A percentile compares a stretch with the other conserved stretches of the same genome.
phyloP scores from a whole-genome alignment of 441 rosid species.

The Adansonia rubrostipa region DNA sequence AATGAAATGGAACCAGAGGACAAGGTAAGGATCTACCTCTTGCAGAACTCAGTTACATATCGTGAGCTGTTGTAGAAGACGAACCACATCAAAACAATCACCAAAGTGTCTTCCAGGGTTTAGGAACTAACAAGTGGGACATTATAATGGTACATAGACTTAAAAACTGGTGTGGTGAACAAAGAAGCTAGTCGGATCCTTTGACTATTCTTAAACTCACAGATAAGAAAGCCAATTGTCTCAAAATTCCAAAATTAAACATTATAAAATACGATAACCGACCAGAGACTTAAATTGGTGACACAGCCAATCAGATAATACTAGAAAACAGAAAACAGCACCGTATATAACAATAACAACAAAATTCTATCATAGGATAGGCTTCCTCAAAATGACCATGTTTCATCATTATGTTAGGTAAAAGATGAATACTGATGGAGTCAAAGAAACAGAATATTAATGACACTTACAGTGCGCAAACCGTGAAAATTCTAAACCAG shows the following conservation, averaged over 20 bases:
- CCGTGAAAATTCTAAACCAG: background rate
- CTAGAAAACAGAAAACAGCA: background rate
- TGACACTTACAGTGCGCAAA: background rate
- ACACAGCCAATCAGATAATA: background rate
- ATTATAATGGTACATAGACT: constrained; percentile 1
- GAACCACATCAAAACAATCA: constrained; percentile 88
- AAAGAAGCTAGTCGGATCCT: constrained; percentile 11
- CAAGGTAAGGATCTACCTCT: constrained; percentile 51
- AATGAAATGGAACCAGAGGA: constrained; percentile 16
- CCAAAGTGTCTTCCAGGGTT: constrained; percentile 69
- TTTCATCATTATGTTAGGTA: background rate
- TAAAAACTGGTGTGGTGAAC: background rate
- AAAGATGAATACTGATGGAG: background rate
- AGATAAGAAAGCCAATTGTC: background rate
- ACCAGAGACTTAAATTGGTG: background rate
- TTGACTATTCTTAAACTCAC: background rate
- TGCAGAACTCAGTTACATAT: constrained; percentile 60
- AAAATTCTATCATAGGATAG: background rate
- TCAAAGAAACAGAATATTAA: background rate
- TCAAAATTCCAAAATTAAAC: constrained; percentile 3
- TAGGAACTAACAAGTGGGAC: constrained; percentile 42
- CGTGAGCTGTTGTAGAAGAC: constrained; percentile 74
- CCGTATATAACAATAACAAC: constrained; percentile 1
- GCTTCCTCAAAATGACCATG: background rate
- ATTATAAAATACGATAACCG: background rate